These are phyloP conservation scores for Colletotrichum higginsianum DNA, from an alignment of 2,329 filamentous ascomycete genomes.

Conservation along the genomic window DNA sequence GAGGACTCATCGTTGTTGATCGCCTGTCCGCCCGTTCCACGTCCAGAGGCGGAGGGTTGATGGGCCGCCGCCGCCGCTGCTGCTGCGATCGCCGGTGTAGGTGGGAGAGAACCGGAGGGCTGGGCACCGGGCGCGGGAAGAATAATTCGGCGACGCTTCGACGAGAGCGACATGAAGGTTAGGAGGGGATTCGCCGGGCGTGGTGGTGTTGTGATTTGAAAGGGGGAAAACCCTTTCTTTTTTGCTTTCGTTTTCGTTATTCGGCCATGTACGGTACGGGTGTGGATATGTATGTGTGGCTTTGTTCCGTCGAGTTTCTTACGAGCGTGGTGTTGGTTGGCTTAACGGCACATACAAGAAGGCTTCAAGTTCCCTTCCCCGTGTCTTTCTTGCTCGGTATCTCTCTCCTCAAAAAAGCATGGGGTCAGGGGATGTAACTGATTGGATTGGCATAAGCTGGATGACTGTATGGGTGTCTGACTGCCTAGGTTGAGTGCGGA, in stretches of 20 bases:
- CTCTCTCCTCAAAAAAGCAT: not conserved
- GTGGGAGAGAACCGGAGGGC: not conserved
- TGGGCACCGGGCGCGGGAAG: slow-evolving; percentile 31
- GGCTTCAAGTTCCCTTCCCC: too few relatives aligned
- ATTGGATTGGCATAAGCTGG: too few relatives aligned
- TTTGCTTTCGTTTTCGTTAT: not conserved
- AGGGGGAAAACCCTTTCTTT: too few relatives aligned
- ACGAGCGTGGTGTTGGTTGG: too few relatives aligned
- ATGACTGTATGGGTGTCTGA: too few relatives aligned
- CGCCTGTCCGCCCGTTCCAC: not conserved
- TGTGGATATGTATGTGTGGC: not conserved
- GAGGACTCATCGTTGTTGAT: not conserved
- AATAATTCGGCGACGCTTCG: slow-evolving; percentile 39
- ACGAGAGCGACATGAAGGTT: slow-evolving; percentile 31
- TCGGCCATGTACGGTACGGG: not conserved
- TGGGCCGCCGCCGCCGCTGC: not conserved
- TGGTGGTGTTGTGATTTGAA: not conserved
- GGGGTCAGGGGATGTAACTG: not conserved
- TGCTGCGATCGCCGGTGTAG: not conserved
- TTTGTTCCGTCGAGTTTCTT: not conserved
- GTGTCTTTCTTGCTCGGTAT: too few relatives aligned
- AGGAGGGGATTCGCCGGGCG: not conserved
- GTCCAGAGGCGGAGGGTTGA: not conserved
- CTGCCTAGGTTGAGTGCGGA: not conserved
- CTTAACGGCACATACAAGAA: too few relatives aligned